These are phyloP conservation scores for Populus deltoides DNA, from an alignment of 345 rosid genomes.

Conservation along the genomic window DNA sequence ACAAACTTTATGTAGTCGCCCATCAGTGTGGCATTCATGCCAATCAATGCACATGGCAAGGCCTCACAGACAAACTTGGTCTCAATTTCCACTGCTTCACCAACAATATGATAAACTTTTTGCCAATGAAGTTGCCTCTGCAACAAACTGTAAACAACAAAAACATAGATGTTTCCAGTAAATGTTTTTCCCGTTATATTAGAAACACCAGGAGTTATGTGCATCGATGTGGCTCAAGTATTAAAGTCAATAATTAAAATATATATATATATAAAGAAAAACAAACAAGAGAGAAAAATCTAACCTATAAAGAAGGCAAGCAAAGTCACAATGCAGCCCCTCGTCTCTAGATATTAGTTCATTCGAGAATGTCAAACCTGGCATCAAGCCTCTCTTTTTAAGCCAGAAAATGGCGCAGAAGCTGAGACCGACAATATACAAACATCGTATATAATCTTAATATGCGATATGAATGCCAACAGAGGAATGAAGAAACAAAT, in stretches of 20 bases:
- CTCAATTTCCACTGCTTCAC: constrained; percentile 88
- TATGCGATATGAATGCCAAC: constrained; percentile 1
- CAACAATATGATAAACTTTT: constrained; percentile 61
- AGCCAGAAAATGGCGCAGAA: constrained; percentile 97
- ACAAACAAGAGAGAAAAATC: neutral
- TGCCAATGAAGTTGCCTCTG: constrained; percentile 53
- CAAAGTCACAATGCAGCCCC: constrained; percentile 94
- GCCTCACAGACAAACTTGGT: constrained; percentile 84
- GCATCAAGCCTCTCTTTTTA: constrained; percentile 94
- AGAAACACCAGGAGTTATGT: neutral
- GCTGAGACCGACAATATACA: constrained; percentile 40
- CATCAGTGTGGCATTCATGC: constrained; percentile 87
- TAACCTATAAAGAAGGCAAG: constrained; percentile 85
- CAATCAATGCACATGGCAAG: constrained; percentile 82
- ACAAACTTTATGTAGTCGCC: constrained; percentile 89
- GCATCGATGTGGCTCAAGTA: neutral
- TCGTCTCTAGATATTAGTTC: constrained; percentile 94
- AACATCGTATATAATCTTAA: constrained; percentile 7
- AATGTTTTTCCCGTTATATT: neutral
- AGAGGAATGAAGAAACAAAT: neutral
- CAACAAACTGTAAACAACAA: constrained; percentile 50
- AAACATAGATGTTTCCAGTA: neutral
- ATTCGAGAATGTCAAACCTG: constrained; percentile 89
- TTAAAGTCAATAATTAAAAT: neutral
- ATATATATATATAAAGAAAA: neutral